Evolutionary conservation across 176 grass and related monocot genomes (phyloP).

Genomic region (Bromus sterilis): DNA sequence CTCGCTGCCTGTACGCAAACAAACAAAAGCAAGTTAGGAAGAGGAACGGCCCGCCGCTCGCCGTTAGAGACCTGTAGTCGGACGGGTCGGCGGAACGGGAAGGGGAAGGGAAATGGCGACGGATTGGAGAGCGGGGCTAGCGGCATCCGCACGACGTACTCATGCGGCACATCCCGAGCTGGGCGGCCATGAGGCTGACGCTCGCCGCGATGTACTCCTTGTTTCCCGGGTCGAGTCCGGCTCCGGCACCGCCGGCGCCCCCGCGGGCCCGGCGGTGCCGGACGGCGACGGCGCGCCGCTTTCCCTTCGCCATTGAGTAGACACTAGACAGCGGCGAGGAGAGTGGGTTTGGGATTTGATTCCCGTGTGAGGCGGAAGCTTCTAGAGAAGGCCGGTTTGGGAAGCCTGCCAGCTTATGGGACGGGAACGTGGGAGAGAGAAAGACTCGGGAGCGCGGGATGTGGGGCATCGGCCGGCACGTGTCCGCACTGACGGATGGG

Average conservation of each 20-base stretch:
- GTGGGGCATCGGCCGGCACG: neutral
- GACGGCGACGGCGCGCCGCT: neutral
- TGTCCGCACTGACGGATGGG: neutral
- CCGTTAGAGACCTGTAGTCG: neutral
- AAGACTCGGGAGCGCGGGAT: neutral
- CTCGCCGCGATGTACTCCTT: neutral
- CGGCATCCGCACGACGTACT: neutral
- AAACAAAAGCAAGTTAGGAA: neutral
- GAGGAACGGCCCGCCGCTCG: too few relatives aligned
- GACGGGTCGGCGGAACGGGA: neutral
- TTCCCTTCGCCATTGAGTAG: neutral
- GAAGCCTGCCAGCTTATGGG: neutral
- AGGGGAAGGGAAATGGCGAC: too few relatives aligned
- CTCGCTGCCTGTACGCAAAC: neutral
- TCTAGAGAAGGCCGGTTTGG: neutral
- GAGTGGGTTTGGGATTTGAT: neutral
- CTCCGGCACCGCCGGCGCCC: neutral
- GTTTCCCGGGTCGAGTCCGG: neutral
- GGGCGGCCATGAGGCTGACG: neutral
- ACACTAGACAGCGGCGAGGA: neutral
- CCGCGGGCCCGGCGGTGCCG: neutral
- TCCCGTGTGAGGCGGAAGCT: neutral
- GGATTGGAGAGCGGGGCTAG: neutral
- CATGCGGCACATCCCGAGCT: neutral
- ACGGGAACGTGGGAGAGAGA: neutral